Evolutionary conservation across 768 basidiomycete species (phyloP).

Genomic region (Leccinellum albellum): DNA sequence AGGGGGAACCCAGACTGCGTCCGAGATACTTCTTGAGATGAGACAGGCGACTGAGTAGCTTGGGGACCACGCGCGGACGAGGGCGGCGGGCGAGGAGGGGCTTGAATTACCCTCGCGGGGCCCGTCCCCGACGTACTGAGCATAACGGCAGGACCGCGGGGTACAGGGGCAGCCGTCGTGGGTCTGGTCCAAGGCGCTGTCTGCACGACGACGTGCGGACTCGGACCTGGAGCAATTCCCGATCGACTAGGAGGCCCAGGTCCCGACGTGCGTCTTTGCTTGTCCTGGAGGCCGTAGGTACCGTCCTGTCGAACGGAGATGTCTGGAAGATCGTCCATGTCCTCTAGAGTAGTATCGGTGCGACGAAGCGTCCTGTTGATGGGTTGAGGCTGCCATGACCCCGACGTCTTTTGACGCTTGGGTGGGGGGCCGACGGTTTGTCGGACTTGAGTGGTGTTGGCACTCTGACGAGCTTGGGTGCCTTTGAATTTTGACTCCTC

Average conservation of each 20-base stretch:
- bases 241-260: slow-evolving; percentile 11
- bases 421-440: slow-evolving; percentile 35
- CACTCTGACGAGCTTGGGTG: slow-evolving; percentile 21
- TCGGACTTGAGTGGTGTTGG: slow-evolving; percentile 22
- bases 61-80: slow-evolving; percentile 13
- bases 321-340: slow-evolving; percentile 57
- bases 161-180: slow-evolving; percentile 5
- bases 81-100: slow-evolving; percentile 12
- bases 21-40: slow-evolving; percentile 20
- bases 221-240: slow-evolving; percentile 10
- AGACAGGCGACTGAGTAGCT: slow-evolving; percentile 9
- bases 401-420: slow-evolving; percentile 55
- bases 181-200: slow-evolving; percentile 7
- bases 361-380: slow-evolving; percentile 23
- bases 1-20: slow-evolving; percentile 12
- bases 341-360: slow-evolving; percentile 29
- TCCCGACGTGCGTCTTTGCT: slow-evolving; percentile 13
- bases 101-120: slow-evolving; percentile 5
- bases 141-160: slow-evolving; percentile 10
- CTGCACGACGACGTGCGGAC: slow-evolving; percentile 6
- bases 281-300: slow-evolving; percentile 44
- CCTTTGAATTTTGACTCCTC: slow-evolving; percentile 44
- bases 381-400: slow-evolving; percentile 42
- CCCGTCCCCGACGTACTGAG: slow-evolving; percentile 11
- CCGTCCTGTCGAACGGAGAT: slow-evolving; percentile 59